These are phyloP conservation scores for Aureobasidium sp. DNA, from an alignment of 2,329 filamentous ascomycete genomes.

Conservation along the genomic window DNA sequence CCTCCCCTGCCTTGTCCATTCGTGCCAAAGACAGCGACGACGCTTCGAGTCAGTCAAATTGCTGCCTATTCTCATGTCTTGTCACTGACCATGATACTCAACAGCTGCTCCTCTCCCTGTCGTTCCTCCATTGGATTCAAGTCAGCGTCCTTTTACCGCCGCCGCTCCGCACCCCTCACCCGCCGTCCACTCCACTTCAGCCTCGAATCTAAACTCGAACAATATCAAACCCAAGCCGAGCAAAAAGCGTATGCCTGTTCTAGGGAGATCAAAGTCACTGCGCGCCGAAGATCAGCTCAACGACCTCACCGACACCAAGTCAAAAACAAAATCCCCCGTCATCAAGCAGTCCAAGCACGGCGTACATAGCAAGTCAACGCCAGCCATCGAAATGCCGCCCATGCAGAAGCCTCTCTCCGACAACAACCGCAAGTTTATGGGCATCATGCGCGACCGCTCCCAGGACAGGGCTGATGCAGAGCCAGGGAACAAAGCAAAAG, in stretches of 20 bases:
- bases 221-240: conserved; percentile 13
- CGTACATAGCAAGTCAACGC: conserved; percentile 5
- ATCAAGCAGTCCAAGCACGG: conserved; percentile 14
- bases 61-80: not conserved
- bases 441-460: conserved; percentile 65
- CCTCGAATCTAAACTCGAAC: conserved; percentile 1
- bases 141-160: conserved; percentile 9
- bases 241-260: conserved; percentile 18
- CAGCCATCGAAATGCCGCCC: conserved; percentile 7
- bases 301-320: conserved; percentile 20
- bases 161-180: conserved; percentile 1
- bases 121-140: conserved; percentile 1
- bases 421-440: conserved; percentile 60
- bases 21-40: conserved; percentile 13
- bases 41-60: not conserved
- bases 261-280: conserved; percentile 17
- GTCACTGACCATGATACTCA: not conserved
- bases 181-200: not conserved
- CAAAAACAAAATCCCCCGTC: conserved; percentile 11
- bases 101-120: not conserved
- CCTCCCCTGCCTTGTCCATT: conserved; percentile 35
- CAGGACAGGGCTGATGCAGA: conserved; percentile 52
- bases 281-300: conserved; percentile 32
- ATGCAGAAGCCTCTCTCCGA: conserved; percentile 28
- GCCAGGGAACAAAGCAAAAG: conserved; percentile 10